Base-by-base conservation (phyloP, 805 yeast species). In the Candida nitratophila region DNA sequence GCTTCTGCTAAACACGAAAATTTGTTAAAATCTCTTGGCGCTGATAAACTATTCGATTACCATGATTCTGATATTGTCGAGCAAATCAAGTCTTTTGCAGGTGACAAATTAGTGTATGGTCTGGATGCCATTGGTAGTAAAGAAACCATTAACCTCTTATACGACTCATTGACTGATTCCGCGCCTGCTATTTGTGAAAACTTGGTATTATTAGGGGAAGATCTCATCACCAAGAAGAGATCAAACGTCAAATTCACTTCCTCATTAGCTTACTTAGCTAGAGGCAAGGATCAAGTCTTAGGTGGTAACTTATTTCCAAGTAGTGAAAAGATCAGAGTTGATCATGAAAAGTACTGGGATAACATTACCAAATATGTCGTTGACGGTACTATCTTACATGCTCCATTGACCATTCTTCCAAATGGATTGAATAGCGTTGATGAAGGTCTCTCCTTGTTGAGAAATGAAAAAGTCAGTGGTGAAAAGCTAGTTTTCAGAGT, bases 401-500 rank as follows among this genome's bases (percentile, higher is more conserved):
- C 50, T 19, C 63, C 63, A 16, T 44, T 56, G 22, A 52, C 41
- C 7, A 22, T 53, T 8, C 42, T 59, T 20, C 49, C 48, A 10
- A 47, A 50, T 37, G 65, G 63, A 4, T 43, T 52, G 16, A 34
- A 31, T 45, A 36, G 61, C 29, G 56, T 53, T 19, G 65, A 69
- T 38, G 66, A 64, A 42, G 76, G 71, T 11, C 54, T 71, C 16
- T 51, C 51, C 2, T 50, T 71, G 50, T 55, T 70, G 43, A 59
- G 55, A 46, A 53, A 60, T 12, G 60, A 63, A 42, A 67, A 71
- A 53, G 74, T 70, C 11, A 60, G 69, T 45, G 74, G 63, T 43
- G 69, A 66, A 48, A 75, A 75, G 56, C 48, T 74, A 44, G 75
- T 74, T 10, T 65, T 69, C 49, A 61, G 68, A 20, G 22, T 44